These are phyloP conservation scores for Erythrophleum ivorense DNA, from an alignment of 331 rosid genomes.

Conservation along the genomic window DNA sequence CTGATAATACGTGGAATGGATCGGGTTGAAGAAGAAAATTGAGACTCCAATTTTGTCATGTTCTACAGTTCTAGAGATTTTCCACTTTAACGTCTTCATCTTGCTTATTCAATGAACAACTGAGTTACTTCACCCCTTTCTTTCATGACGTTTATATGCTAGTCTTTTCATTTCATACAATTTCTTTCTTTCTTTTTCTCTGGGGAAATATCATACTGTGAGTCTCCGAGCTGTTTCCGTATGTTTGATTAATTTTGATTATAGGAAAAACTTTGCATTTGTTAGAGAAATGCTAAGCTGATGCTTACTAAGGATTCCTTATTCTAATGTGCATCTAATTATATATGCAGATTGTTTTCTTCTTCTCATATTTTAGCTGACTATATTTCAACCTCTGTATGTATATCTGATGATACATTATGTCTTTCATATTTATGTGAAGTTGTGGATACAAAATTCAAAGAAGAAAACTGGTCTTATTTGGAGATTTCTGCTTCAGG, in stretches of 20 bases:
- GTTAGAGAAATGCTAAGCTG: neutral
- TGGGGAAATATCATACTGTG: neutral
- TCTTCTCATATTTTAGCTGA: conserved; percentile 10
- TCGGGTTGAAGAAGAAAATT: neutral
- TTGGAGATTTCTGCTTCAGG: neutral
- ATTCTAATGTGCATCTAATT: conserved; percentile 6
- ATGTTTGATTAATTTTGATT: conserved; percentile 4
- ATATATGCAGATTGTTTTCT: neutral
- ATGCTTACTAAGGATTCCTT: neutral
- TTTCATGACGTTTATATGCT: neutral
- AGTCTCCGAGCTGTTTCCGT: neutral
- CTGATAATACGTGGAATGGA: neutral
- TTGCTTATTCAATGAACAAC: too few species aligned
- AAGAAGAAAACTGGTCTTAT: neutral
- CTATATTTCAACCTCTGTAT: neutral
- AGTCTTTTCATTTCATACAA: neutral
- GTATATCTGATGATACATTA: neutral
- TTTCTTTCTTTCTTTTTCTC: neutral
- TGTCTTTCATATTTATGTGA: conserved; percentile 1
- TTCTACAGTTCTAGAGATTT: neutral
- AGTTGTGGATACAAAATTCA: neutral
- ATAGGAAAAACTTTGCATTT: neutral
- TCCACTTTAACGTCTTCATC: neutral
- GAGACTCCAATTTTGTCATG: neutral
- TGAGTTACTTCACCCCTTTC: neutral